Percentiles rank a stretch among this genome's conserved stretches.
Evolutionary conservation across 192 early-diverging fungal genomes (phyloP).

Genomic region (Coemansia sp.): DNA sequence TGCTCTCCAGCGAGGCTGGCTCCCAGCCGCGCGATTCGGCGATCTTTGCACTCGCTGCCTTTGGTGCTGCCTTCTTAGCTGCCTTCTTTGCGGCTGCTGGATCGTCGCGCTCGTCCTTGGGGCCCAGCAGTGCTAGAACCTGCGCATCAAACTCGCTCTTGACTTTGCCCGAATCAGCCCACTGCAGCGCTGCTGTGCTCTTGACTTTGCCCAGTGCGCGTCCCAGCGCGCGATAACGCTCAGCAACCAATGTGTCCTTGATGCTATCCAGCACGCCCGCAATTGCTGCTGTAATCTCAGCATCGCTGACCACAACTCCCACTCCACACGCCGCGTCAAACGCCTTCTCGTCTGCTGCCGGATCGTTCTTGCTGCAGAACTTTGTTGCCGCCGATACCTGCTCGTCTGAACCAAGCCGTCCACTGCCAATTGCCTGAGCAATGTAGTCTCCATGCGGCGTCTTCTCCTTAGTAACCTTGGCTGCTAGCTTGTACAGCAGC

Average conservation of each 20-base stretch:
- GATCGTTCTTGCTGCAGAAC: constrained; percentile 65
- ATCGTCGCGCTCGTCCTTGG: constrained; percentile 95
- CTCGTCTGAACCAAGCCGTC: constrained; percentile 72
- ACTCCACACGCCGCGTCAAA: constrained; percentile 93
- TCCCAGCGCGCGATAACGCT: constrained; percentile 85
- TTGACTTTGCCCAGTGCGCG: constrained; percentile 70
- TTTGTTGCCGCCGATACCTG: constrained; percentile 95
- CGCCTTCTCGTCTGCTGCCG: constrained; percentile 61
- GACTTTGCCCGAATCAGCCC: constrained; percentile 86
- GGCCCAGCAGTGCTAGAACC: constrained; percentile 84
- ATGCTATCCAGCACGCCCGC: constrained; percentile 62
- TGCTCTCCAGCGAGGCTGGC: constrained; percentile 54
- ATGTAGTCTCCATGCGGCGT: constrained; percentile 75
- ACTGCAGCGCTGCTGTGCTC: constrained; percentile 69
- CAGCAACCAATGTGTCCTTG: constrained; percentile 71
- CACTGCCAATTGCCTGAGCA: constrained; percentile 71
- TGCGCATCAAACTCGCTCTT: constrained; percentile 89
- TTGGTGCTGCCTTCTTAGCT: constrained; percentile 17
- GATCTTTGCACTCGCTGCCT: constrained; percentile 17
- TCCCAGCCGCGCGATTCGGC: constrained; percentile 35
- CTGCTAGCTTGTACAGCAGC: constrained; percentile 84
- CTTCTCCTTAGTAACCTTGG: constrained; percentile 75
- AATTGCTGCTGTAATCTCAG: constrained; percentile 71
- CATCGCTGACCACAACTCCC: constrained; percentile 79
- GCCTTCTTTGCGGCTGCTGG: constrained; percentile 51